Base-by-base conservation (phyloP, 148 eudicot genomes). In the Rhododendron mucronatum region DNA sequence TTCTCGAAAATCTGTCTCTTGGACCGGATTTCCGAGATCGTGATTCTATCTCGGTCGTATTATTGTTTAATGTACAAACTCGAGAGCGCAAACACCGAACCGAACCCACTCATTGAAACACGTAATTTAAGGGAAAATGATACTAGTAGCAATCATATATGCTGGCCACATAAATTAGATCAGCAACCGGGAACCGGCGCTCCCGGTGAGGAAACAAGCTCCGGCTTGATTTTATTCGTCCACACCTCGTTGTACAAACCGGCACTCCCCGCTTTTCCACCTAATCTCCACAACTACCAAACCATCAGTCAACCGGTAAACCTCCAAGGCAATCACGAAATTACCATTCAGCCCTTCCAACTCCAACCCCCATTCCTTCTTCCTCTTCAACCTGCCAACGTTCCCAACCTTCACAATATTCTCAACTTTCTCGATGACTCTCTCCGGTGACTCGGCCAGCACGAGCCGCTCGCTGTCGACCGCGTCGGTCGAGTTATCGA, bases 341-440 rank as follows among this genome's bases (percentile, higher is more conserved):
- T 87, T 79, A 7, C 94, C 92, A 48, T 85, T 82, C 7, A 71
- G 87, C 81, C 92, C 91, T 86, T 85, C 91, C 86, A 93, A 33
- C 15, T 89, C 92, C 79, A 93, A 86, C 16, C 89, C 91, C 82
- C 65, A 85, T 13, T 88, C 95, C 37, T 89, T 90, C 86, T 82
- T 91, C 74, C 21, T 85, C 77, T 37, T 88, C 79, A 90, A 63
- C 44, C 80, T 79, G 0, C 44, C 21, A 13, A 89, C 86, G 23
- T 81, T 81, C 79, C 84, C 87, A 3, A 28, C 87, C 81, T 79
- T 78, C 65, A 90, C 90, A 1, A 55, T 84, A 57, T 78, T 87
- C 73, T 88, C 89, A 10, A 92, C 87, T 50, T 83, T 86, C 37
- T 86, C 93, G 2, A 91, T 76, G 37, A 93, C 84, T 39, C 30